Conservation (phyloP, 768 basidiomycete species). For the Boletus eberwhitei region DNA sequence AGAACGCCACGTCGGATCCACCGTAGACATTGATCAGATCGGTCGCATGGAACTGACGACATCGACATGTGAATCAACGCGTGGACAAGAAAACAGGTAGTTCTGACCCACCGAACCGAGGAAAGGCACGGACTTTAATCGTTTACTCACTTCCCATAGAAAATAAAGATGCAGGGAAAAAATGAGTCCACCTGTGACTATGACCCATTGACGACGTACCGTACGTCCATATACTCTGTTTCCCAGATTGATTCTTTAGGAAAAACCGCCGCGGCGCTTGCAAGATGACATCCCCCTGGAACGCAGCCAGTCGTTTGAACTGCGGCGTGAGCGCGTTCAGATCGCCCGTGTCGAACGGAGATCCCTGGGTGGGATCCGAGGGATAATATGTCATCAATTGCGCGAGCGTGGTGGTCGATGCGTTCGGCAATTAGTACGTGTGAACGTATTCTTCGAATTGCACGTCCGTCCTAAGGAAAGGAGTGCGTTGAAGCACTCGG, state of each 20-base stretch:
- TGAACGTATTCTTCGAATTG: constrained; percentile 33
- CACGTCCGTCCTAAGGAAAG: constrained; percentile 14
- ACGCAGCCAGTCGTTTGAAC: constrained; percentile 49
- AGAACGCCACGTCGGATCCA: constrained; percentile 41
- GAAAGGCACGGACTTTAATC: constrained; percentile 40
- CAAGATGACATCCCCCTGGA: constrained; percentile 50
- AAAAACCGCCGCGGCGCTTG: constrained; percentile 49
- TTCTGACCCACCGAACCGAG: constrained; percentile 41
- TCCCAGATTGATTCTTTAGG: constrained; percentile 35
- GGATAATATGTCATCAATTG: constrained; percentile 37
- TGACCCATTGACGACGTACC: constrained; percentile 4
- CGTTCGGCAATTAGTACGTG: constrained; percentile 28
- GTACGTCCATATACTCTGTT: constrained; percentile 39
- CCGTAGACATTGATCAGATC: constrained; percentile 43
- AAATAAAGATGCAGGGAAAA: background rate
- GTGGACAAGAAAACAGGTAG: background rate
- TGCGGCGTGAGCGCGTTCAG: constrained; percentile 45
- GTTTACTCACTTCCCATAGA: constrained; percentile 36
- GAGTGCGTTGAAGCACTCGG: background rate
- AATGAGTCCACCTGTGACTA: background rate
- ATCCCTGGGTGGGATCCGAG: constrained; percentile 40
- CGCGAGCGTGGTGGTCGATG: constrained; percentile 21
- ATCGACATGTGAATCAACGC: background rate
- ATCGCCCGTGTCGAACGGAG: constrained; percentile 48
- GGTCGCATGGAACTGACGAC: constrained; percentile 38